These are phyloP conservation scores for Stellera chamaejasme DNA, from an alignment of 345 rosid species.

Conservation along the genomic window DNA sequence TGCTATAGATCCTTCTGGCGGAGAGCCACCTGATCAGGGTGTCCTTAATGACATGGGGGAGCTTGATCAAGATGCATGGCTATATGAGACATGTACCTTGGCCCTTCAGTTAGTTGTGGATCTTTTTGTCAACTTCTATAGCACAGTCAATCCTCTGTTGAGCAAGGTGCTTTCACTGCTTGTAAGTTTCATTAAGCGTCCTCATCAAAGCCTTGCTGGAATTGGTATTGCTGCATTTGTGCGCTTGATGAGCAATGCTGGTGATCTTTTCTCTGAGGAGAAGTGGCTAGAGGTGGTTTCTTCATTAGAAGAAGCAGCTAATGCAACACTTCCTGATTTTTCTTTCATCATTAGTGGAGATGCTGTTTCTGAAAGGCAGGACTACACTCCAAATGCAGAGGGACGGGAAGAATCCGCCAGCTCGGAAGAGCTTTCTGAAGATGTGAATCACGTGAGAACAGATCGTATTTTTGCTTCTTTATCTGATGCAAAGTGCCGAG, in stretches of 20 bases:
- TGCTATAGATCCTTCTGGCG: conserved; percentile 95
- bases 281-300: conserved; percentile 91
- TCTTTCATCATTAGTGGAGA: conserved; percentile 53
- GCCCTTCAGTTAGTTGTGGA: conserved; percentile 97
- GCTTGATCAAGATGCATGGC: conserved; percentile 98
- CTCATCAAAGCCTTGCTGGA: conserved; percentile 99
- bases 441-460: conserved; percentile 39
- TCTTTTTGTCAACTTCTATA: conserved; percentile 92
- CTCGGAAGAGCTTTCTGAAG: conserved; percentile 33
- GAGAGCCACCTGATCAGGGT: conserved; percentile 52
- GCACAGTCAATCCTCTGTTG: conserved; percentile 89
- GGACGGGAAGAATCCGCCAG: conserved; percentile 38
- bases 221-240: conserved; percentile 98
- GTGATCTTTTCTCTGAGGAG: conserved; percentile 78
- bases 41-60: conserved; percentile 49
- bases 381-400: conserved; percentile 23
- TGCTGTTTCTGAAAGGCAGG: conserved; percentile 20
- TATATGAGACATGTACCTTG: conserved; percentile 99
- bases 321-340: conserved; percentile 83
- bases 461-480: conserved; percentile 47
- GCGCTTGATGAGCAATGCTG: conserved; percentile 94
- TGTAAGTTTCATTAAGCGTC: conserved; percentile 87
- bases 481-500: conserved; percentile 91
- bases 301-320: conserved; percentile 81
- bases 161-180: conserved; percentile 73